Evolutionary conservation across 2,329 filamentous ascomycete species (phyloP), one percentile per base, ranked within the genome.

Genomic region (Trichoderma atrobrunneum): DNA sequence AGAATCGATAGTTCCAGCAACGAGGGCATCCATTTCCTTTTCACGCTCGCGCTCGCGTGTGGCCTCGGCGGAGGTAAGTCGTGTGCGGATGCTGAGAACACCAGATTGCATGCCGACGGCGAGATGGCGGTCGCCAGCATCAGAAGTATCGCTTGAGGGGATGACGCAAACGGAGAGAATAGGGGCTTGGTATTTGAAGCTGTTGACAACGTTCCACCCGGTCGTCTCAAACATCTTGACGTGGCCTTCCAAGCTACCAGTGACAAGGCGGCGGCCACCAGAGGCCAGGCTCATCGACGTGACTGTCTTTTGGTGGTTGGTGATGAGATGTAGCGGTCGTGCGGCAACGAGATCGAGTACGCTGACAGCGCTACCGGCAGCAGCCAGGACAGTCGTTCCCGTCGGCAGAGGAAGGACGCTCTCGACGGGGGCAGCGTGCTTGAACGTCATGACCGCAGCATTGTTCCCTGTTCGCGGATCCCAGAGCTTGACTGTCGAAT

Each of bases 241-340:
- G 82, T 98, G 96, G 11, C 96, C 97, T 81, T 99, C 96, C 60
- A 99, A 87, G 24, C 92, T 94, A 81, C 94, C 96, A 75, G 92
- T 95, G 69, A 99, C 88, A 71, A 99, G 87, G 65, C 96, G 90
- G 65, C 90, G 90, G 61, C 93, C 93, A 76, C 92, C 89, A 59
- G 93, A 95, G 8, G 94, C 95, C 39, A 97, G 85, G 66, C 92
- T 91, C 70, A 99, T 87, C 8, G 92, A 91, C 0, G 96, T 98
- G 73, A 99, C 95, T 0, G 96, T 97, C 89, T 98, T 99, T 80
- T 99, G 96, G 82, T 99, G 96, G 80, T 97, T 98, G 76, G 91
- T 91, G 74, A 99, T 91, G 79, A 97, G 86, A 76, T 94, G 92
- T 72, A 97, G 85, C 5, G 95, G 94, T 78, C 93, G 94, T 30